Evolutionary conservation across 2,329 filamentous ascomycete species (phyloP).

Genomic region (Ceratocystis eucalypticola): DNA sequence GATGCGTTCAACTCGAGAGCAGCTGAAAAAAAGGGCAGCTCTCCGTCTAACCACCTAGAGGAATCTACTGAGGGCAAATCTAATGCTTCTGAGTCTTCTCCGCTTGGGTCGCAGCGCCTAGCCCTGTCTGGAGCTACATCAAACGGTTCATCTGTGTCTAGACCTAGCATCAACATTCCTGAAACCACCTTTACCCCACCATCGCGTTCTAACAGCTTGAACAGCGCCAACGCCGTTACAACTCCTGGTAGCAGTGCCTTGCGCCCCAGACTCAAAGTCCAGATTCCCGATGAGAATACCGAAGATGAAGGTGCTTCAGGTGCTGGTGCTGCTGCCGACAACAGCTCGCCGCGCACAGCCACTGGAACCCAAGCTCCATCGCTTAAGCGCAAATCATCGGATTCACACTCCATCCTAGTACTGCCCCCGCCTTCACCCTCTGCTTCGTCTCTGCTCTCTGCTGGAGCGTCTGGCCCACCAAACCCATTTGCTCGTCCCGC

Average conservation of each 20-base stretch:
- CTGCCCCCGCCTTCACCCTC: conserved; percentile 88
- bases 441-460: conserved; percentile 70
- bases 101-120: conserved; percentile 29
- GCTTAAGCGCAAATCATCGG: conserved; percentile 22
- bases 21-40: conserved; percentile 24
- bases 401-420: conserved; percentile 54
- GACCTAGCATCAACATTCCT: conserved; percentile 40
- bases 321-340: conserved; percentile 59
- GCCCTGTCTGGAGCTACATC: background rate
- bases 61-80: conserved; percentile 41
- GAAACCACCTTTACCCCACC: conserved; percentile 56
- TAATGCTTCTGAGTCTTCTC: conserved; percentile 41
- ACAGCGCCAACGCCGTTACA: conserved; percentile 51
- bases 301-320: conserved; percentile 32
- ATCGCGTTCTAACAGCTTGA: conserved; percentile 65
- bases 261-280: conserved; percentile 74
- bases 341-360: conserved; percentile 48
- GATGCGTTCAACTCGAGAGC: conserved; percentile 48
- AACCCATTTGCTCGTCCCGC: conserved; percentile 89
- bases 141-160: background rate
- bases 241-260: conserved; percentile 46
- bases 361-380: conserved; percentile 23
- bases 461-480: conserved; percentile 79
- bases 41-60: conserved; percentile 39
- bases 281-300: conserved; percentile 59